Percentiles rank a stretch among this genome's conserved stretches.
phyloP scores from a whole-genome alignment of 768 basidiomycete genomes.

The Rhodotorula babjevae region DNA sequence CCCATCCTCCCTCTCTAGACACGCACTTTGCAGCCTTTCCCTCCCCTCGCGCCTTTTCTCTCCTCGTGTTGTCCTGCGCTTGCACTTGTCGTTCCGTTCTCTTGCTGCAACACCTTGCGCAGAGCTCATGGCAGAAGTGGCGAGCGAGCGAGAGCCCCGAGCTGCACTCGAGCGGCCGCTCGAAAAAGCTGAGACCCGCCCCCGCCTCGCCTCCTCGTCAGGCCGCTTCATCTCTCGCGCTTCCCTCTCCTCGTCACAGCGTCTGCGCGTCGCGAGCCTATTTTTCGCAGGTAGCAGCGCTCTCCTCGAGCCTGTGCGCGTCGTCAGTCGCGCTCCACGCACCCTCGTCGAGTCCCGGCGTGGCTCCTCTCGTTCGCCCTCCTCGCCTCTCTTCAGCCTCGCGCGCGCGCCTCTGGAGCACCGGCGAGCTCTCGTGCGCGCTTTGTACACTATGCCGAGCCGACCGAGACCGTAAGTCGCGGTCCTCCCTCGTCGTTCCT shows the following conservation, averaged over 20 bases:
- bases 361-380: background rate
- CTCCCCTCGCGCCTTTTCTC: too few species aligned
- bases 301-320: background rate
- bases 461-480: background rate
- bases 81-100: too few species aligned
- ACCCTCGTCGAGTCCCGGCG: too few species aligned
- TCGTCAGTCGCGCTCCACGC: background rate
- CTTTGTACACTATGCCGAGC: background rate
- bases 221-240: background rate
- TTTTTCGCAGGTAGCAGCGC: background rate
- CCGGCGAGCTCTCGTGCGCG: accelerated
- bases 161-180: too few species aligned
- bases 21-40: background rate
- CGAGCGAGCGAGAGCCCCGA: too few species aligned
- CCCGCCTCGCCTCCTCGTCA: too few species aligned
- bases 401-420: background rate
- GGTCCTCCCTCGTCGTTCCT: background rate
- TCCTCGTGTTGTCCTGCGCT: too few species aligned
- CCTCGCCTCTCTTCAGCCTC: background rate
- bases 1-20: background rate
- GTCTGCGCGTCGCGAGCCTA: background rate
- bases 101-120: too few species aligned
- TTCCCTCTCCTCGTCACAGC: background rate
- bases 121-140: too few species aligned
- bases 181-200: too few species aligned